Percentiles rank a stretch among this genome's conserved stretches.
Conservation (phyloP, 2,329 filamentous ascomycete genomes). For the Alternaria dauci region DNA sequence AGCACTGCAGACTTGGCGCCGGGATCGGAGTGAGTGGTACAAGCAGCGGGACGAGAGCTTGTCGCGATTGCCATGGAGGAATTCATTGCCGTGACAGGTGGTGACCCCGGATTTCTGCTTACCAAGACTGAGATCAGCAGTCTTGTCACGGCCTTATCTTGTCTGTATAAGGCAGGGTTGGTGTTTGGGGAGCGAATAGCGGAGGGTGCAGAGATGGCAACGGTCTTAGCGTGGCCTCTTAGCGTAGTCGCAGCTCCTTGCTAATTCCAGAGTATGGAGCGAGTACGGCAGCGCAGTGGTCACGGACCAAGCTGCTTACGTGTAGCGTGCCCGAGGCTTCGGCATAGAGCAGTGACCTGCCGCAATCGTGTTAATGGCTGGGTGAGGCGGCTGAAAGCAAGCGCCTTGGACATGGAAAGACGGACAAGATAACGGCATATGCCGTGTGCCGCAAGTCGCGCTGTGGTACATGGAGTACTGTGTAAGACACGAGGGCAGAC, state of each 20-base stretch:
- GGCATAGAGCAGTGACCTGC: conserved; percentile 26
- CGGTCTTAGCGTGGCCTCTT: neutral
- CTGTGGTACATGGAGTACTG: no score
- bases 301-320: conserved; percentile 23
- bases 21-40: conserved; percentile 14
- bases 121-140: conserved; percentile 27
- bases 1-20: conserved; percentile 1
- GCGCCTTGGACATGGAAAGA: neutral
- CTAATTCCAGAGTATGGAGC: conserved; percentile 11
- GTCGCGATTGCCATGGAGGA: conserved; percentile 14
- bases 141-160: conserved; percentile 19
- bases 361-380: conserved; percentile 19
- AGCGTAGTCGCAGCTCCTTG: conserved; percentile 15
- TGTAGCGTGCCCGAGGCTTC: conserved; percentile 22
- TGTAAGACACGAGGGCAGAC: conserved; percentile 1
- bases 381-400: neutral
- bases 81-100: conserved; percentile 14
- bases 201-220: neutral
- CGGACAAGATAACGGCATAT: neutral
- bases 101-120: conserved; percentile 31
- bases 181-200: neutral
- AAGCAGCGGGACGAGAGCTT: conserved; percentile 22
- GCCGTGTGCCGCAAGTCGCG: neutral
- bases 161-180: conserved; percentile 1
- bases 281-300: conserved; percentile 17